phyloP scores from a whole-genome alignment of 805 yeast species.

The Monosporozyma siamensis region DNA sequence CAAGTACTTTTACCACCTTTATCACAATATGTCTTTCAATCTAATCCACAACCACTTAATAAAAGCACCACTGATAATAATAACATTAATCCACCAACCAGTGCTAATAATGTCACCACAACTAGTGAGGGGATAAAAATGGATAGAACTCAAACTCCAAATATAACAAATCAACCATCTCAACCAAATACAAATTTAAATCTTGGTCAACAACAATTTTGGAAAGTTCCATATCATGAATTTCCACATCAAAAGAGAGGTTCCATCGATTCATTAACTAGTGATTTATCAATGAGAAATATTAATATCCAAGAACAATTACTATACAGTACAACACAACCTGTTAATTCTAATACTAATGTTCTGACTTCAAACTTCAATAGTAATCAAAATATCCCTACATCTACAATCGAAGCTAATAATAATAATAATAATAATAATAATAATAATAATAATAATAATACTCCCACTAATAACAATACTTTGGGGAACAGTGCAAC shows the following conservation, averaged over 20 bases:
- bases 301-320: conserved; percentile 15
- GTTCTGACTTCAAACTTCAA: neutral
- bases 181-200: neutral
- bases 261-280: conserved; percentile 26
- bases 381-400: neutral
- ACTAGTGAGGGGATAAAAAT: no score
- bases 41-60: conserved; percentile 7
- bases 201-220: conserved; percentile 26
- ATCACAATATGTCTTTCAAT: conserved; percentile 17
- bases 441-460: conserved; percentile 4
- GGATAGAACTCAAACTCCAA: neutral
- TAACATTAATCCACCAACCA: neutral
- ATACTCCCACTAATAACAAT: neutral
- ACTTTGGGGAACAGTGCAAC: neutral
- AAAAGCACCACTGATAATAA: neutral
- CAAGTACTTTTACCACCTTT: conserved; percentile 25
- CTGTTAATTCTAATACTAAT: neutral
- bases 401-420: conserved; percentile 1
- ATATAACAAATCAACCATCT: neutral
- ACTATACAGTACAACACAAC: conserved; percentile 7
- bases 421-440: neutral
- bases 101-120: neutral
- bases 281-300: conserved; percentile 22
- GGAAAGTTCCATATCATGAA: conserved; percentile 32
- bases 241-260: conserved; percentile 24